phyloP scores from a whole-genome alignment of 148 eudicot species.

The Persicaria tinctoria region DNA sequence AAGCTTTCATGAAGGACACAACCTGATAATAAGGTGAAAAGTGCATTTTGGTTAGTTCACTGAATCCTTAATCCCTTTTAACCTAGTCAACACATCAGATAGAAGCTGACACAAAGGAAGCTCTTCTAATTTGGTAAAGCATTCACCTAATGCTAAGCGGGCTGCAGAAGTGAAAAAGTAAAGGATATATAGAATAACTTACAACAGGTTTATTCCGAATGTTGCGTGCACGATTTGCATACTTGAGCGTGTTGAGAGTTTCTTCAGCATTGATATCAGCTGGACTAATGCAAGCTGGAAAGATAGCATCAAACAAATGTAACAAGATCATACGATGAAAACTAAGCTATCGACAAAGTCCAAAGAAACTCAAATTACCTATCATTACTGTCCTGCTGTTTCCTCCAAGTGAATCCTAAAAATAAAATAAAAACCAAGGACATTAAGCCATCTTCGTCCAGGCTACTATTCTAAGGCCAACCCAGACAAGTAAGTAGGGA shows the following conservation, averaged over 20 bases:
- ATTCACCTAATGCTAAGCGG: background rate
- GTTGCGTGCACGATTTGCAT: constrained; percentile 98
- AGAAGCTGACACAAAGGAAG: constrained; percentile 1
- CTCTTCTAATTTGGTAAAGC: background rate
- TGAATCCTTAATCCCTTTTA: background rate
- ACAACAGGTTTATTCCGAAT: constrained; percentile 97
- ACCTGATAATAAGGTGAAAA: background rate
- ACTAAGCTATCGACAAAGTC: background rate
- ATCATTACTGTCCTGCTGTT: constrained; percentile 99
- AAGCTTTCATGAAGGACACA: background rate
- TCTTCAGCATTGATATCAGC: constrained; percentile 99
- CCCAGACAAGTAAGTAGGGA: background rate
- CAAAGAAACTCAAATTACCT: constrained; percentile 35
- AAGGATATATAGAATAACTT: constrained; percentile 24
- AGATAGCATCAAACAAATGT: constrained; percentile 14
- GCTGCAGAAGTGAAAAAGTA: background rate
- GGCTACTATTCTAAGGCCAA: background rate
- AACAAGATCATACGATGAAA: background rate
- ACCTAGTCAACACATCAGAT: background rate
- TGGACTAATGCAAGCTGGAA: constrained; percentile 96
- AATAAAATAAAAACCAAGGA: background rate
- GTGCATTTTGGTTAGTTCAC: background rate
- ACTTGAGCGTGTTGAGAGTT: constrained; percentile 97
- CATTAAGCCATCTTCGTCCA: background rate
- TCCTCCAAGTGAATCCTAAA: constrained; percentile 98